phyloP scores from a whole-genome alignment of 192 early-diverging fungal genomes.

The Backusella liffmaniae region DNA sequence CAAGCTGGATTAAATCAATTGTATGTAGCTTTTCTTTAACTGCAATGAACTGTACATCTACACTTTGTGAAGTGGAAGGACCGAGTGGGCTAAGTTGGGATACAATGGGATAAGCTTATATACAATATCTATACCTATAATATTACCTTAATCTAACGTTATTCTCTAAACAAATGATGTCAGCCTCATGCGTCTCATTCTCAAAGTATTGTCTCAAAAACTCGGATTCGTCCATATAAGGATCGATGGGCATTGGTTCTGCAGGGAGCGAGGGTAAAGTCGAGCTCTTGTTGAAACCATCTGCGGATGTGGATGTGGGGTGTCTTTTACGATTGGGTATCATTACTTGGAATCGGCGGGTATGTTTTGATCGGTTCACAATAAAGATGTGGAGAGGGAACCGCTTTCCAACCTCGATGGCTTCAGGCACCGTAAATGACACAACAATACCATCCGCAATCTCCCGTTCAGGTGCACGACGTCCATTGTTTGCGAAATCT shows the following conservation, averaged over 20 bases:
- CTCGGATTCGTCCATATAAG: slow-evolving; percentile 58
- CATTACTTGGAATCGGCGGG: slow-evolving; percentile 49
- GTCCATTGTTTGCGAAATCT: neutral
- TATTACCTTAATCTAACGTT: slow-evolving; percentile 56
- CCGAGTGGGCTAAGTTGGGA: slow-evolving; percentile 41
- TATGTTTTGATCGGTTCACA: slow-evolving; percentile 54
- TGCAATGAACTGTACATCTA: slow-evolving; percentile 57
- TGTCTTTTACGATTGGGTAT: slow-evolving; percentile 57
- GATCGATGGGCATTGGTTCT: slow-evolving; percentile 47
- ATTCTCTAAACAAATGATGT: slow-evolving; percentile 58
- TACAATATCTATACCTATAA: neutral
- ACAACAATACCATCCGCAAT: slow-evolving; percentile 56
- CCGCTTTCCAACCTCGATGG: slow-evolving; percentile 48
- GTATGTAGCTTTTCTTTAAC: slow-evolving; percentile 56
- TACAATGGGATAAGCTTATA: no score
- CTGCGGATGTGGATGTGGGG: slow-evolving; percentile 6
- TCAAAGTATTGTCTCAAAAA: slow-evolving; percentile 54
- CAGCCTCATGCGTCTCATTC: slow-evolving; percentile 57
- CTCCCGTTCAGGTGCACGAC: slow-evolving; percentile 43
- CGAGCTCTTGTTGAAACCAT: neutral
- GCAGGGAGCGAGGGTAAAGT: slow-evolving; percentile 43
- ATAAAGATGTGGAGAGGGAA: slow-evolving; percentile 56
- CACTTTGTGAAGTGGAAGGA: slow-evolving; percentile 54
- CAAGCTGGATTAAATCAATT: slow-evolving; percentile 55
- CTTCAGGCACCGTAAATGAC: slow-evolving; percentile 43